These are phyloP conservation scores for Catunica adiposa DNA, from an alignment of 2,329 filamentous ascomycete genomes.

Conservation along the genomic window DNA sequence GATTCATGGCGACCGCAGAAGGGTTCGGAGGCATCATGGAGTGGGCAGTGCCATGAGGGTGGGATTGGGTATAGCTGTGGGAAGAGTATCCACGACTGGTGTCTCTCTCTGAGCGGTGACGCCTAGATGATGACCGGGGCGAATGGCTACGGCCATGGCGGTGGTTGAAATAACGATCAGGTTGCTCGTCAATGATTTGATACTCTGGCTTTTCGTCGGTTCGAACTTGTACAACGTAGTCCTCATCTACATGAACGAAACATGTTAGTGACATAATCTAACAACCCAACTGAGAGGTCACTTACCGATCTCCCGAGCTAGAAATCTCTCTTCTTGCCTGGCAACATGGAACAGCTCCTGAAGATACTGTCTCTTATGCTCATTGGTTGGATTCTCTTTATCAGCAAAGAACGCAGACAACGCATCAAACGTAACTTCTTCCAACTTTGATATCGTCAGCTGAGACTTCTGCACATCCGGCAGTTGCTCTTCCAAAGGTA, in stretches of 20 bases:
- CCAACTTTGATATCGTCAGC: slow-evolving; percentile 38
- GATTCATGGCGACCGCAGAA: no score
- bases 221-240: slow-evolving; percentile 33
- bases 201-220: slow-evolving; percentile 31
- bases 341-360: slow-evolving; percentile 48
- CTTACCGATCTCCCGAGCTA: slow-evolving; percentile 40
- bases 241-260: slow-evolving; percentile 26
- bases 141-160: no score
- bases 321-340: slow-evolving; percentile 37
- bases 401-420: slow-evolving; percentile 43
- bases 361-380: slow-evolving; percentile 36
- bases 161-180: no score
- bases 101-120: no score
- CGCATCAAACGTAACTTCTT: slow-evolving; percentile 41
- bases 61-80: no score
- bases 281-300: background rate
- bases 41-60: no score
- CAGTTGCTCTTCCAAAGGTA: slow-evolving; percentile 34
- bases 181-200: no score
- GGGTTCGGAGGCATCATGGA: no score
- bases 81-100: no score
- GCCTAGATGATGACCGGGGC: no score
- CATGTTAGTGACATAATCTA: slow-evolving; percentile 10
- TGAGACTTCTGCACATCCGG: slow-evolving; percentile 35
- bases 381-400: slow-evolving; percentile 35